These are phyloP conservation scores for Phycomyces nitens DNA, from an alignment of 192 early-diverging fungal species.

Conservation along the genomic window DNA sequence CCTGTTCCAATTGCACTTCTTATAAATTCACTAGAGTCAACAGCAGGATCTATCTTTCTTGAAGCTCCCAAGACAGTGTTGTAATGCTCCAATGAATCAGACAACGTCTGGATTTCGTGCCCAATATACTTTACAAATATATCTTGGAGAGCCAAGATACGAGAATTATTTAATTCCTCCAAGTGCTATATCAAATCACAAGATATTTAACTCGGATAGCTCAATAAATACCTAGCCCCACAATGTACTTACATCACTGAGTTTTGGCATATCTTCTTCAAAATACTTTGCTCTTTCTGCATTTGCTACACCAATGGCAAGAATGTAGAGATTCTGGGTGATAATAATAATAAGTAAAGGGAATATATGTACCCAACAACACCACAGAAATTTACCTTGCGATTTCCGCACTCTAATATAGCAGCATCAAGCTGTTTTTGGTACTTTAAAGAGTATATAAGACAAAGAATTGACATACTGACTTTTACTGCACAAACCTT, in stretches of 20 bases:
- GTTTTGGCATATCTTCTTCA: slow-evolving; percentile 55
- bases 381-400: slow-evolving; percentile 43
- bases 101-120: slow-evolving; percentile 39
- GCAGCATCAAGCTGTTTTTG: slow-evolving; percentile 48
- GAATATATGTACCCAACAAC: too few species aligned
- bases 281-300: slow-evolving; percentile 60
- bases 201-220: too few species aligned
- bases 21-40: slow-evolving; percentile 54
- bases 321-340: slow-evolving; percentile 70
- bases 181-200: slow-evolving; percentile 62
- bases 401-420: slow-evolving; percentile 67
- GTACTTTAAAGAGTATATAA: slow-evolving; percentile 12
- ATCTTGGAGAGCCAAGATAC: slow-evolving; percentile 47
- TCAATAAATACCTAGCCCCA: too few species aligned
- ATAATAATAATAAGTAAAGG: too few species aligned
- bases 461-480: too few species aligned
- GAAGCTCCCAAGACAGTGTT: slow-evolving; percentile 34
- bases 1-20: slow-evolving; percentile 28
- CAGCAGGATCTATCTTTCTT: slow-evolving; percentile 43
- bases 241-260: slow-evolving; percentile 58
- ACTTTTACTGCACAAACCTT: too few species aligned
- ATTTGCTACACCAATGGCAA: slow-evolving; percentile 60
- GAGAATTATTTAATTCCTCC: slow-evolving; percentile 55
- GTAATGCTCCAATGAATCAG: slow-evolving; percentile 30
- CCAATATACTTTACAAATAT: slow-evolving; percentile 52